Base-by-base conservation (phyloP, 2,329 filamentous ascomycete species). In the Aspergillus sp. region DNA sequence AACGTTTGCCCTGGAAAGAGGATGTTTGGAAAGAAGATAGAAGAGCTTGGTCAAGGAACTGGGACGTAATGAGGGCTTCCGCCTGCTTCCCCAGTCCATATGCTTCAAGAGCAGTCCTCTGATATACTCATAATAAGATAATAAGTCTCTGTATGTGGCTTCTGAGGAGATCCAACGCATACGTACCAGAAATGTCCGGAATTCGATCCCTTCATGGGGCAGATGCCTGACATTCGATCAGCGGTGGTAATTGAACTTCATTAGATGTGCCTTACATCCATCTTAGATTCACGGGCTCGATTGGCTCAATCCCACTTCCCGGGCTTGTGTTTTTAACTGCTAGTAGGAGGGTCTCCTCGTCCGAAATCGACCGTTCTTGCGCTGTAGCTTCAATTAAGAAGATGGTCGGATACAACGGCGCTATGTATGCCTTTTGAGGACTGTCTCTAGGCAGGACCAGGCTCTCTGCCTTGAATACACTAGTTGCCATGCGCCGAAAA, bases 251-350 rank as follows among this genome's bases (percentile, higher is more conserved):
- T 6, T 15, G 12, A 38, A 5, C 5, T 19, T 38, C 35, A 9
- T 38, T 44, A 38, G 1, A 43, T 6, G 27, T 10, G 19, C 15
- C 45, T 43, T 47, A 47, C 45, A 47, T 47, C 45, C 45, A 47
- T 63, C 60, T 44, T 60, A 60, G 53, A 63, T 53, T 48, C 59
- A 60, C 23, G 58, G 49, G 45, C 9, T 15, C 44, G 7, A 19
- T 19, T 17, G 45, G 32, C 15, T 35, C 20, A 22, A 22, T 22
- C 0, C 23, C 17, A 33, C 44, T 61, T 58, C 20, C 57, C 57
- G 10, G 56, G 53, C 38, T 25, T 52, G 54, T 23, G 71, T 74
- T 59, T 19, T 15, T 38, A n/a, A 38, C 15, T n/a, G 15, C 35
- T 15, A 38, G 19, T 10, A 38, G 35, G 19, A 38, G 5, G 17